Conservation (phyloP, 495 filamentous ascomycete species). For the Apodospora peruviana region DNA sequence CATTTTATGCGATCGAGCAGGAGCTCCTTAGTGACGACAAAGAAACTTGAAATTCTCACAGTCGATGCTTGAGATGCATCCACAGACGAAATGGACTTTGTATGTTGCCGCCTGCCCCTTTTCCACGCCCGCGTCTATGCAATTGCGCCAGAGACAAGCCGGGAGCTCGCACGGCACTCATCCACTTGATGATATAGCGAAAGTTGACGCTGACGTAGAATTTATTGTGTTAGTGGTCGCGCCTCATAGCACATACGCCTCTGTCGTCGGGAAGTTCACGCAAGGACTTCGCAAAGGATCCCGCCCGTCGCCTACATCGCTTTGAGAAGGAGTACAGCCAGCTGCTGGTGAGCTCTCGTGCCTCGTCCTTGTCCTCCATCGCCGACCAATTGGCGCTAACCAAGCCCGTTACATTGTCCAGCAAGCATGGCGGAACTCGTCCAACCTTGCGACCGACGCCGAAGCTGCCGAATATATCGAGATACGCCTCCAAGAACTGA, state of each 20-base stretch:
- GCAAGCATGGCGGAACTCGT: slow-evolving; percentile 74
- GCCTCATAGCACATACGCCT: slow-evolving; percentile 78
- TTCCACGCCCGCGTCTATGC: slow-evolving; percentile 1
- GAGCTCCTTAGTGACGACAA: slow-evolving; percentile 7
- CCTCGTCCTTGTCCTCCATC: background rate
- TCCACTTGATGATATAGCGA: no score
- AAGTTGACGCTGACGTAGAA: background rate
- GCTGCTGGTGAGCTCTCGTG: slow-evolving; percentile 56
- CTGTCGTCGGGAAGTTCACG: slow-evolving; percentile 50
- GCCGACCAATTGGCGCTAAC: background rate
- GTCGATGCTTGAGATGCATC: slow-evolving; percentile 27
- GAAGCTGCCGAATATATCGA: slow-evolving; percentile 51
- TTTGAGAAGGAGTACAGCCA: slow-evolving; percentile 87
- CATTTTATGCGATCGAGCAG: slow-evolving; percentile 19
- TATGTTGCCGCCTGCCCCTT: slow-evolving; percentile 11
- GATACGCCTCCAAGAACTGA: slow-evolving; percentile 56
- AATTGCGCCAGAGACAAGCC: no score
- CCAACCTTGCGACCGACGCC: slow-evolving; percentile 45
- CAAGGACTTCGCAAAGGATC: slow-evolving; percentile 63
- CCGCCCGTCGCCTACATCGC: slow-evolving; percentile 77
- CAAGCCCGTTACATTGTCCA: slow-evolving; percentile 22
- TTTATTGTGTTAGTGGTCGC: slow-evolving; percentile 61
- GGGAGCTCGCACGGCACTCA: no score
- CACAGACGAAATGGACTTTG: slow-evolving; percentile 38
- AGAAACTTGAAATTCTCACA: background rate